Base-by-base conservation (phyloP, 78 protist genomes). In the Dictyostelium discoideum region DNA sequence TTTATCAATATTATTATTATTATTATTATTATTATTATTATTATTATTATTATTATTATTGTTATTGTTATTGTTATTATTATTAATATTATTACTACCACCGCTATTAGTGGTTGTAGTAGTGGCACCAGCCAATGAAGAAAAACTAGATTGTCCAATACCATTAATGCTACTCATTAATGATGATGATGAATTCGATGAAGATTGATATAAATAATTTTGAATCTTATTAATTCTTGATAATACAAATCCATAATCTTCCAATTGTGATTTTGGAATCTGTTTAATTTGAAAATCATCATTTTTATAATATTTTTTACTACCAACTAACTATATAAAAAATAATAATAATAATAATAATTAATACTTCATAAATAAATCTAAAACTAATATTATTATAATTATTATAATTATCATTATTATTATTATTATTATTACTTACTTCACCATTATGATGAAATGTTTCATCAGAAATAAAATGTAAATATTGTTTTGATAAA, bases 231-330 rank as follows among this genome's bases (percentile, higher is more conserved):
- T 11, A 24, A 90, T 82, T 72, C 95, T 90, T 14, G 24, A 8
- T 9, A 11, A n/a, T 0, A 90, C 88, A 54, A 73, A 90, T 11
- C 84, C 72, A 50, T 90, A 90, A 54, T 90, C 95, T 14, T 90
- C 95, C 48, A 83, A 65, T 50, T 90, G 95, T 73, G 95, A 90
- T 82, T 82, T 90, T 16, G 95, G 87, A 44, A 90, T 82, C 37
- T 82, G 95, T 82, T 90, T 90, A 73, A 90, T 90, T 72, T 90
- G 95, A 72, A 82, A 90, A 82, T 90, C 95, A 72, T 90, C 95
- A 73, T 90, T 46, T 90, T 90, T 90, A 73, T 81, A 90, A 54
- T 82, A 82, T 73, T 90, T 90, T 50, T 90, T 90, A 44, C 84
- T 90, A 44, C 95, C 95, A 29, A 90, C 95, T 37, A 90, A 48